Evolutionary conservation across 495 filamentous ascomycete species (phyloP), one percentile per base, ranked within the genome.

Genomic region (Xylaria venustula): DNA sequence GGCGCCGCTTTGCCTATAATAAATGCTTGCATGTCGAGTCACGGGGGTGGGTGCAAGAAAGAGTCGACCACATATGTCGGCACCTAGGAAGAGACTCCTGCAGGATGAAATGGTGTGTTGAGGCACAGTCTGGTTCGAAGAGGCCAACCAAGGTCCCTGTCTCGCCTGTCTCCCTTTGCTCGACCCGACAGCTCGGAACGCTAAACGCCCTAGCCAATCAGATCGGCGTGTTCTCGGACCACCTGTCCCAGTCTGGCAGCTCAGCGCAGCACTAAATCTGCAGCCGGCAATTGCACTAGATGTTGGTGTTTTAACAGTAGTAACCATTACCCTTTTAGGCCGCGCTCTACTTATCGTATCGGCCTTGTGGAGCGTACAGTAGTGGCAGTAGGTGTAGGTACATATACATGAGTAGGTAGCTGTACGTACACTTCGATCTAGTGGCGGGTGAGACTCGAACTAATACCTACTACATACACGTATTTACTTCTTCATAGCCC

Each of bases 111-210:
- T 45, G 19, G 23, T 32, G 40, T 9, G 37, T 28, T 20, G 7
- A 20, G 20, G 8, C 23, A 19, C 2, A 26, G 37, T 17, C 14
- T 40, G 37, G 23, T 34, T 11, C 30, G 30, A 34, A 34, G n/a
- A 34, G 30, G 30, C 30, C 11, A 11, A 11, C 30, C 5, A 34
- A 34, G 11, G 30, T 34, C 30, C 30, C 30, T 34, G 30, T 11
- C 30, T 34, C 30, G 5, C 30, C 11, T 34, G 30, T 34, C 30
- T 34, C 30, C 30, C 30, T 34, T 34, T 5, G 5, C 30, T 8
- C 19, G 37, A 60, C 57, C 57, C 57, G 57, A 60, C 57, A 60
- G 45, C 22, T 0, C 26, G 57, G 57, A 3, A 60, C 34, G 48
- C 57, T 47, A 52, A 60, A 44, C 19, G 1, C 5, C 14, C 36